Evolutionary conservation across 345 rosid genomes (phyloP), one percentile per base, ranked within the genome.

Genomic region (Ceriops zippeliana): DNA sequence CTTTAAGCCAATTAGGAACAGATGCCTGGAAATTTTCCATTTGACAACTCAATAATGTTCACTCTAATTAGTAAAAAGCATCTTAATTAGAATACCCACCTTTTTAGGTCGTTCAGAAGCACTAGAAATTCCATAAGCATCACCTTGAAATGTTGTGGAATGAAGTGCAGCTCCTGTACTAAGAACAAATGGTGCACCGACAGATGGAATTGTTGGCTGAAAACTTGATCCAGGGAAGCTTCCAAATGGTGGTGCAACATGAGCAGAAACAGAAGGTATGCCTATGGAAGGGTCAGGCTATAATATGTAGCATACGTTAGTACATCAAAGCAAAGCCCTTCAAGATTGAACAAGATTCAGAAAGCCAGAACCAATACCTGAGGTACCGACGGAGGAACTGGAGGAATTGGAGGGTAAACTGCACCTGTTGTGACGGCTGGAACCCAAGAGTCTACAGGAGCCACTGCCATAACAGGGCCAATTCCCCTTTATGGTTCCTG

Each of bases 1-100:
- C 99, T 80, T 87, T 87, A 61, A 96, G 97, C 99, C 99, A 96
- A 76, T 86, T 87, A 76, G 99, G 99, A 57, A 96, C 92, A 71
- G 88, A 80, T 61, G 85, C 91, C 99, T 96, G 87, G 71, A 77
- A 80, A 76, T 7, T 52, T 58, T 59, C 38, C 56, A 69, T 13
- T 30, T 20, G 1, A 30, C 59, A 7, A 20, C 59, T 67, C 61
- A 63, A 32, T 26, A 67, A 37, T 28, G 30, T 7, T 62, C 37
- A 37, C 52, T 72, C 62, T 58, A 21, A 58, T 35, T 37, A 54
- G 17, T 21, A 49, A 24, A 42, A 68, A 75, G 22, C 63, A 77
- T 8, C 7, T 37, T 64, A 76, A 30, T 69, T 42, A 51, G 13
- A 16, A 15, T 58, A 57, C 58, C 62, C 73, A 92, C 99, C 88